A percentile compares a stretch with the other conserved stretches of the same genome.
phyloP scores from a whole-genome alignment of 1,284 basidiomycete species.

The Vanrija sp. region DNA sequence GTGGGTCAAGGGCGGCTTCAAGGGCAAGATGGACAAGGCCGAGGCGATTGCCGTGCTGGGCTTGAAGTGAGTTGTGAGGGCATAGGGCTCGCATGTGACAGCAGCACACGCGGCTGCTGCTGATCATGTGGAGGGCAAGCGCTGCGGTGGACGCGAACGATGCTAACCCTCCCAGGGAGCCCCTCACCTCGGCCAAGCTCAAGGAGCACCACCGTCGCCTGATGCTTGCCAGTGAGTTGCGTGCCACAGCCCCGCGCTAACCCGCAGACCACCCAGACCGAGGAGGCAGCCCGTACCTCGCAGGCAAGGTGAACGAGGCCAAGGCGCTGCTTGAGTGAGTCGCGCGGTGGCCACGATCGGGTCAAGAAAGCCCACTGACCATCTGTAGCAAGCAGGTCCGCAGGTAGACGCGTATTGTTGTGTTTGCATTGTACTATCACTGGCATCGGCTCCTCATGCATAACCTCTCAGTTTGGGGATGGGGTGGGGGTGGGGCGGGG shows the following conservation, averaged over 20 bases:
- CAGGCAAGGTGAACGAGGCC: slow-evolving; percentile 96
- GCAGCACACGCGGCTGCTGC: background rate
- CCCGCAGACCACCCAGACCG: slow-evolving; percentile 68
- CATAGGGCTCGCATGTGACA: background rate
- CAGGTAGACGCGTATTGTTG: slow-evolving; percentile 9
- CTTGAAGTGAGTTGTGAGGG: slow-evolving; percentile 64
- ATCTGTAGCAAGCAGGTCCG: slow-evolving; percentile 25
- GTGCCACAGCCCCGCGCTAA: background rate
- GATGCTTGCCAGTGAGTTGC: slow-evolving; percentile 70
- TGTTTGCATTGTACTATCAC: slow-evolving; percentile 14
- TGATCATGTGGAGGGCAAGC: background rate
- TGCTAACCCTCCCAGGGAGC: slow-evolving; percentile 58
- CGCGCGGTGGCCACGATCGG: background rate
- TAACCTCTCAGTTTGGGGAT: slow-evolving; percentile 9
- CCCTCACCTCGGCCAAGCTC: slow-evolving; percentile 63
- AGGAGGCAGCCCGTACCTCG: slow-evolving; percentile 91
- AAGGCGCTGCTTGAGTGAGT: slow-evolving; percentile 69
- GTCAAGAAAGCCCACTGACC: background rate
- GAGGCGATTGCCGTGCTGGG: slow-evolving; percentile 90
- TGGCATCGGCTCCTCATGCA: slow-evolving; percentile 12
- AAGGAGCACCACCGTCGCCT: slow-evolving; percentile 89
- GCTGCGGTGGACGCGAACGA: no score
- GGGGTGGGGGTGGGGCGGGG: background rate
- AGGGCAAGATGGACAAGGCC: slow-evolving; percentile 88
- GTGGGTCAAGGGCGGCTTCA: slow-evolving; percentile 93